Evolutionary conservation across 2,329 filamentous ascomycete genomes (phyloP), one percentile per base, ranked within the genome.

Genomic region (Aspergillus eucalypticola): DNA sequence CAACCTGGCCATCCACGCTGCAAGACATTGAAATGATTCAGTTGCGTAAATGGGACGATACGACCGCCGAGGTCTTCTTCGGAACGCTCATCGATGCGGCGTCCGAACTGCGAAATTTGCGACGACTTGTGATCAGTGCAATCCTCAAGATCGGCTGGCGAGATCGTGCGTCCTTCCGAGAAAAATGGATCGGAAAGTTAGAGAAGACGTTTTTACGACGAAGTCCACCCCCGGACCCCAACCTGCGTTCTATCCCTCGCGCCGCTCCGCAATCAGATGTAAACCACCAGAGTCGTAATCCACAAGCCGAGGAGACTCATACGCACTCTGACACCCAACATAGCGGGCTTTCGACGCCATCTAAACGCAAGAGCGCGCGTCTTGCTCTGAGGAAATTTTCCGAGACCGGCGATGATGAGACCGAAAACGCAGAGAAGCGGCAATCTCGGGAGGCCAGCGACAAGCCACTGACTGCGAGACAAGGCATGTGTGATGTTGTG

Each of bases 81-180:
- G 83, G 85, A 42, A 95, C 91, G 15, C 80, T 98, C 2, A 84
- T 94, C 21, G 83, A 92, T 60, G 86, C 85, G 53, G 91, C 92
- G 0, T 79, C 83, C 1, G 76, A 83, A 2, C 74, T 98, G 21
- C 85, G 82, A 0, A 79, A 86, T 60, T 82, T 98, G 23, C 88
- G 92, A 8, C 81, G 83, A 46, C 78, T 97, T 10, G 82, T 85
- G 1, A 84, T 97, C 65, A 90, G 89, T 68, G 88, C 89, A 1
- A 94, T 92, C 74, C 81, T 97, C 51, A 87, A 93, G 69, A 88
- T 90, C 25, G 81, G 82, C 10, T 96, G 92, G 91, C 88, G 92
- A 62, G 86, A 92, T 70, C 86, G 94, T 44, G 90, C 90, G 17
- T 83, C 84, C n/a, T 88, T 97, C 69, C 86, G 93, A 41, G 86